These are phyloP conservation scores for Phytophthora pluvialis DNA, from an alignment of 352 stramenopile genomes.

Conservation along the genomic window DNA sequence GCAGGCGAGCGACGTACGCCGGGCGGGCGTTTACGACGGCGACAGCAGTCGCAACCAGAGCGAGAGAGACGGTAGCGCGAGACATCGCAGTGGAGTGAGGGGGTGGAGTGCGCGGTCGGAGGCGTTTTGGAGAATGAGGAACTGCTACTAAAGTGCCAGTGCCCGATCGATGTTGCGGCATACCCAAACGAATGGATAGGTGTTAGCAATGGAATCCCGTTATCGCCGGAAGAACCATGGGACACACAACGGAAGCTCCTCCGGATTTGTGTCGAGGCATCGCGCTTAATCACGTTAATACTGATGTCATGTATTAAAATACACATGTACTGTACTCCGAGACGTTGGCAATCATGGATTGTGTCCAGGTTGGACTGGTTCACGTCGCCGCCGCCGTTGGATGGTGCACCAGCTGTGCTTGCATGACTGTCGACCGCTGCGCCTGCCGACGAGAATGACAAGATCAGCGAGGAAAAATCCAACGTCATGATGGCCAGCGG, in stretches of 20 bases:
- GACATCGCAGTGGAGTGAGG: conserved; percentile 11
- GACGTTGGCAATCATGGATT: conserved; percentile 12
- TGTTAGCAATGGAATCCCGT: conserved; percentile 7
- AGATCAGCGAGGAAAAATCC: conserved; percentile 12
- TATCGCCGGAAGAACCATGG: conserved; percentile 23
- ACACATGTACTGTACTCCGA: too few species aligned
- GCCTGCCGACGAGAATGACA: background rate
- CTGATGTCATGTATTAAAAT: too few species aligned
- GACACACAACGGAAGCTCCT: conserved; percentile 16
- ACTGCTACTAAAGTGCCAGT: background rate
- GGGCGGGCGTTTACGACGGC: conserved; percentile 30
- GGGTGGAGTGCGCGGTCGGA: conserved; percentile 6
- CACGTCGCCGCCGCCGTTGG: too few species aligned
- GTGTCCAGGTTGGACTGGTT: conserved; percentile 2
- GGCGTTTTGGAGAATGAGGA: conserved; percentile 20
- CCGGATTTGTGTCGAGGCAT: conserved; percentile 17
- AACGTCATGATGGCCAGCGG: conserved; percentile 1
- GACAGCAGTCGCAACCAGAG: conserved; percentile 18
- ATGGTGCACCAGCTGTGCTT: conserved; percentile 16
- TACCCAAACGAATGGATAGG: background rate
- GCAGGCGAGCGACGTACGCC: conserved; percentile 33
- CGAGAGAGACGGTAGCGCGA: conserved; percentile 24
- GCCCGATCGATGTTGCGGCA: background rate
- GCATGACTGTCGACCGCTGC: background rate
- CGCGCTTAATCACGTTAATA: conserved; percentile 18